Conservation (phyloP, 352 stramenopile genomes). For the Phytophthora aleatoria region DNA sequence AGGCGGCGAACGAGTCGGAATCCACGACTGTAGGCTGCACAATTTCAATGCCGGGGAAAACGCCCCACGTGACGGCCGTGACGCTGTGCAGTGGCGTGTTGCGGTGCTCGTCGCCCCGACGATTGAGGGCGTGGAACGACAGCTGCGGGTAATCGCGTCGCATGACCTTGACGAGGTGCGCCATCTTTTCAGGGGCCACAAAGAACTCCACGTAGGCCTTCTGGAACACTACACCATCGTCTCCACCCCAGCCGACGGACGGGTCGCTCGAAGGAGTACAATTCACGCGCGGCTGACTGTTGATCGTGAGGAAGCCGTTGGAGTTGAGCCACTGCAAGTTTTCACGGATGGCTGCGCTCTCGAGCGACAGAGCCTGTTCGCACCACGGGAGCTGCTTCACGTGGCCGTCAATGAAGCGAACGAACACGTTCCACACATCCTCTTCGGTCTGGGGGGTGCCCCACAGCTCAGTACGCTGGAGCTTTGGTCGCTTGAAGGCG, state of each 20-base stretch:
- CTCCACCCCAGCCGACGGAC: conserved; percentile 95
- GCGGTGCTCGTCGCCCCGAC: conserved; percentile 66
- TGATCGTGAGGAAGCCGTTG: conserved; percentile 96
- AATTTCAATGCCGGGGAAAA: conserved; percentile 95
- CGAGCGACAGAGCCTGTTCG: conserved; percentile 93
- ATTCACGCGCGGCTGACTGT: conserved; percentile 93
- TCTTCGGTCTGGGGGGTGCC: conserved; percentile 79
- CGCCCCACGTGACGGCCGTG: conserved; percentile 97
- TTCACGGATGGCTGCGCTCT: conserved; percentile 89
- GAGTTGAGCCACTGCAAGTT: conserved; percentile 87
- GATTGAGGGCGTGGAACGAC: conserved; percentile 82
- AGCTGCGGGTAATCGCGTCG: conserved; percentile 71
- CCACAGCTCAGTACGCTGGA: conserved; percentile 77
- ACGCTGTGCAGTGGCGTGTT: conserved; percentile 85
- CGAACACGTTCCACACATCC: conserved; percentile 97
- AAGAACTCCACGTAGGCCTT: conserved; percentile 99
- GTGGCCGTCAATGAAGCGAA: conserved; percentile 74
- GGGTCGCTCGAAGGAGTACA: conserved; percentile 88
- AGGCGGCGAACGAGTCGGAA: conserved; percentile 93
- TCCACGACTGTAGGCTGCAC: conserved; percentile 97
- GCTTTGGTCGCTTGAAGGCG: conserved; percentile 80
- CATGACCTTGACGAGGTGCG: conserved; percentile 61
- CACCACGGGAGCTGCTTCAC: conserved; percentile 96
- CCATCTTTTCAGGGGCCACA: conserved; percentile 82
- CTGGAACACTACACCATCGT: conserved; percentile 97